Evolutionary conservation across 1,284 basidiomycete species (phyloP), one percentile per base, ranked within the genome.

Genomic region (Ceratobasidium theobromae): DNA sequence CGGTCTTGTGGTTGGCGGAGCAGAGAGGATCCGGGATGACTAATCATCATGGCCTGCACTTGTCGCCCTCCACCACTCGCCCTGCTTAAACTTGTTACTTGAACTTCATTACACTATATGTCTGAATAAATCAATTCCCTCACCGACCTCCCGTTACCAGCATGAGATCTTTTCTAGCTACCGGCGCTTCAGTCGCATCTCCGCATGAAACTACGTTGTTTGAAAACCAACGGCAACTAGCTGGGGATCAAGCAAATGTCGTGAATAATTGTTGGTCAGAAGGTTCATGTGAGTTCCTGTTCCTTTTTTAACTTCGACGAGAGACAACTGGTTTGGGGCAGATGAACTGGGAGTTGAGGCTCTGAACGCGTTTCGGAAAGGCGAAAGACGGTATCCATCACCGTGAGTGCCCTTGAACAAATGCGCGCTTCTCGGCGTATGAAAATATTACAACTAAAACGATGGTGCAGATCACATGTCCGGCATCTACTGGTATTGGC

Each of bases 261-360:
- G 55, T 60, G 11, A 60, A 60, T 30, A 60, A 60, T 38, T 60
- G 55, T 35, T 60, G 55, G 55, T 60, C 55, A 23, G 55, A 60
- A 48, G 55, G 55, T 16, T 46, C 41, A 14, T 60, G 55, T 60
- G 35, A 45, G 55, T 49, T n/a, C 5, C 5, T 8, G 6, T 16
- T 38, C 8, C 43, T 14, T 45, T 21, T 45, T 21, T 14, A 21
- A 11, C 8, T 16, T 45, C 18, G 18, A 45, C 18, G 8, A 45
- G 43, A 21, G 5, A 21, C 9, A 6, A 14, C 43, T 45, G 9
- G 18, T 45, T n/a, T 25, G 25, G 16, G 4, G 12, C 33, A 60
- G 55, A 60, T 48, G 43, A 48, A 25, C 45, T 60, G 12, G 55
- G 55, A 60, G 43, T 60, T 35, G 43, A 48, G 30, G 55, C 55